phyloP scores from a whole-genome alignment of 2,329 filamentous ascomycete genomes.

The Penicillium sp. region DNA sequence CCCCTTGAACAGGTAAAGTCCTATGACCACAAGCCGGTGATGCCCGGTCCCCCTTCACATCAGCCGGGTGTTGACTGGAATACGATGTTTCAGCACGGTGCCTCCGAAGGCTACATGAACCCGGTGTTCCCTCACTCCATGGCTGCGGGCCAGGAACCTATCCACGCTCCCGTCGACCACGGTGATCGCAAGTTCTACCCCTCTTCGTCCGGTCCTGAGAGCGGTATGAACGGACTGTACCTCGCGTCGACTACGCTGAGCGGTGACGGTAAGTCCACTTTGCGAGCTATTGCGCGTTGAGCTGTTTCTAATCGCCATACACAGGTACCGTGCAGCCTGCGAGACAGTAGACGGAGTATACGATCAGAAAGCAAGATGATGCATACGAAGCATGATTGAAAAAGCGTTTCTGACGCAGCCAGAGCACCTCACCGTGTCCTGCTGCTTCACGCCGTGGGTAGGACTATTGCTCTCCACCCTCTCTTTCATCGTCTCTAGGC shows the following conservation, averaged over 20 bases:
- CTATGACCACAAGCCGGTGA: conserved; percentile 49
- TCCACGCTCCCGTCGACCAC: conserved; percentile 61
- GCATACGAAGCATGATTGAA: conserved; percentile 2
- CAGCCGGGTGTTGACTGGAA: conserved; percentile 67
- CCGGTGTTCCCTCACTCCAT: conserved; percentile 61
- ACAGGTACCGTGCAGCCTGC: conserved; percentile 54
- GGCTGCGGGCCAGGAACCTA: conserved; percentile 65
- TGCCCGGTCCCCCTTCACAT: conserved; percentile 59
- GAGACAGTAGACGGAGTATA: conserved; percentile 56
- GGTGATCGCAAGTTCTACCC: conserved; percentile 51
- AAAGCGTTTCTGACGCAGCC: conserved; percentile 3
- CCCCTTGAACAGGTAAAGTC: conserved; percentile 44
- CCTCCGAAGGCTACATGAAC: conserved; percentile 63
- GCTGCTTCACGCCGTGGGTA: conserved; percentile 9
- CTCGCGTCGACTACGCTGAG: conserved; percentile 46
- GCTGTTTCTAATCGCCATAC: conserved; percentile 44
- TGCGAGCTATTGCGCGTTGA: background rate
- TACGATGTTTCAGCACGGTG: conserved; percentile 72
- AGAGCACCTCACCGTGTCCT: background rate
- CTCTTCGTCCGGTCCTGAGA: conserved; percentile 45
- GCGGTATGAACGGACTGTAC: conserved; percentile 48
- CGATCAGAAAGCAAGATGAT: conserved; percentile 13
- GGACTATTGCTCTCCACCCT: conserved; percentile 14
- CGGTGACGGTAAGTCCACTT: conserved; percentile 42
- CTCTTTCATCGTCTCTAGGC: conserved; percentile 4